These are phyloP conservation scores for Rhodotorula sp. DNA, from an alignment of 1,284 basidiomycete genomes.

Conservation along the genomic window DNA sequence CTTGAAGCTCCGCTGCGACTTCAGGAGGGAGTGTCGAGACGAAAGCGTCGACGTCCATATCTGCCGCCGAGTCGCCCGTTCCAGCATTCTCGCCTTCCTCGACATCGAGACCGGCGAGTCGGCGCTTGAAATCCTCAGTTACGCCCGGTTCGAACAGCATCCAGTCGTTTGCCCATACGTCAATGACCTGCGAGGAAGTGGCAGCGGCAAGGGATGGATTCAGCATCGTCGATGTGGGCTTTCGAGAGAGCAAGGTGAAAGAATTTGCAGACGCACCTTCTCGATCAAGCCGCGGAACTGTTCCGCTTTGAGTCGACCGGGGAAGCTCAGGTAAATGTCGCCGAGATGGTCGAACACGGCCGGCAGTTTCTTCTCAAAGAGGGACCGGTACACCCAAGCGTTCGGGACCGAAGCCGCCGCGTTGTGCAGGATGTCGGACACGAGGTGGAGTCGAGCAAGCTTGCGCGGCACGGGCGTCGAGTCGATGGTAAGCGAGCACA, in stretches of 20 bases:
- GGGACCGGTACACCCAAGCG: slow-evolving; percentile 85
- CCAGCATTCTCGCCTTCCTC: background rate
- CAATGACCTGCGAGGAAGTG: slow-evolving; percentile 25
- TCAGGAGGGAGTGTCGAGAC: background rate
- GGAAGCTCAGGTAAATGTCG: slow-evolving; percentile 86
- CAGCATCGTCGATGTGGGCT: background rate
- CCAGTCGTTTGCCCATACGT: slow-evolving; percentile 42
- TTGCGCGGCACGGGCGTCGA: slow-evolving; percentile 92
- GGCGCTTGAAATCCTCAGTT: slow-evolving; percentile 33
- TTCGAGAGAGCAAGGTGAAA: too few species aligned
- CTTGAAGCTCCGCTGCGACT: background rate
- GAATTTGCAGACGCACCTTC: slow-evolving; percentile 11
- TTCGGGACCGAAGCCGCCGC: slow-evolving; percentile 68
- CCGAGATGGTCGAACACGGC: slow-evolving; percentile 89
- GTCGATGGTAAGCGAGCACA: slow-evolving; percentile 76
- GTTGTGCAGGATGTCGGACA: slow-evolving; percentile 97
- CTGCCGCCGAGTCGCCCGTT: background rate
- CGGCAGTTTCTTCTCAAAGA: slow-evolving; percentile 81
- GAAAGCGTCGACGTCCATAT: background rate
- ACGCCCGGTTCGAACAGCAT: slow-evolving; percentile 34
- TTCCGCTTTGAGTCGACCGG: slow-evolving; percentile 87
- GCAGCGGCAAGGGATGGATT: accelerated
- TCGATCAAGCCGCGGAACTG: slow-evolving; percentile 84
- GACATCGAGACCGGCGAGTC: slow-evolving; percentile 31
- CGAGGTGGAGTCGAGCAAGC: slow-evolving; percentile 86